Base-by-base conservation (phyloP, 2,329 filamentous ascomycete species). In the Penicillium sp. region DNA sequence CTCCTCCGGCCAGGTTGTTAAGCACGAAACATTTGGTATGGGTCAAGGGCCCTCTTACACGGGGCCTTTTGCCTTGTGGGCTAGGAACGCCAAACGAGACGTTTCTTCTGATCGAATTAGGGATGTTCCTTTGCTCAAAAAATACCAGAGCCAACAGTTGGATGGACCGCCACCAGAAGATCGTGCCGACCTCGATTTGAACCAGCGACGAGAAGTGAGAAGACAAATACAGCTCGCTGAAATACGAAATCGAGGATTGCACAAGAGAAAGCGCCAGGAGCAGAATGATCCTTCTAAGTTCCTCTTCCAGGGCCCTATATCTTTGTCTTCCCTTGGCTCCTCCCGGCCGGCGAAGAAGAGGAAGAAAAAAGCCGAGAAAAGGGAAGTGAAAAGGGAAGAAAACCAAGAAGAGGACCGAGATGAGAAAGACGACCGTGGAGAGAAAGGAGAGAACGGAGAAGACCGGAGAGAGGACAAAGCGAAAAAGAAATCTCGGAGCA, bases 31-130 rank as follows among this genome's bases (percentile, higher is more conserved):
- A 10, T 77, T 66, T 59, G 76, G 76, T 3, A 67, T 72, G 9
- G 74, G 72, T 0, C 64, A 79, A 68, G 76, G 76, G 7, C 71
- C 72, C 18, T 55, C 61, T 14, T 79, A 78, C 50, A 55, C 64
- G 32, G 76, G 76, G 0, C 76, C 76, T 32, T 77, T 69, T 66
- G 74, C 74, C 14, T 59, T 63, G 13, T 77, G 74, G 74, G 75
- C 75, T 50, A 71, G 75, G 5, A 61, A 68, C 29, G 11, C 52
- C 13, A 31, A 32, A 2, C 35, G 61, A 16, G 55, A 60, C 8
- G 66, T 65, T 4, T 53, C 68, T 7, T 24, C 6, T 3, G 61
- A 69, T 24, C 39, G 61, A 16, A 37, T 75, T 4, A 32, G 63
- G 16, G 35, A 51, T 7, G 66, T 67, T 3, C 63, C 64, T 8